These are phyloP conservation scores for Reutealis trisperma DNA, from an alignment of 345 rosid genomes.

Conservation along the genomic window DNA sequence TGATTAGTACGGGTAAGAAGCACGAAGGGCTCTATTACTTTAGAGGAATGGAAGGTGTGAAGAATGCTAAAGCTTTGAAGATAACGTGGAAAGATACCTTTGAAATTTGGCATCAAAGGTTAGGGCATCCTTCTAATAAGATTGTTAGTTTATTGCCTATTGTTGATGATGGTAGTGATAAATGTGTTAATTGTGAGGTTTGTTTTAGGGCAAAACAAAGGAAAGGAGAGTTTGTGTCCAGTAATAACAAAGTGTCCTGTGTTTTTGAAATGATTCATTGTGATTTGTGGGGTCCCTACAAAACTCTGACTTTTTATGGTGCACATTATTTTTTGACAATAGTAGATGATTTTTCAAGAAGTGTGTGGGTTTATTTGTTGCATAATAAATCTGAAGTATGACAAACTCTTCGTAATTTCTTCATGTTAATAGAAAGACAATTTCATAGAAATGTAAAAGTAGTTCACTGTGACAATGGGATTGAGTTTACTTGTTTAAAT, in stretches of 20 bases:
- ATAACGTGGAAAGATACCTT: background rate
- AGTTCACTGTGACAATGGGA: slow-evolving; percentile 4
- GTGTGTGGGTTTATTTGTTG: slow-evolving; percentile 3
- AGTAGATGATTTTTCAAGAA: background rate
- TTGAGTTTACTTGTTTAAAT: background rate
- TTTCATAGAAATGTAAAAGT: slow-evolving; percentile 6
- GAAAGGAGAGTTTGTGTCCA: background rate
- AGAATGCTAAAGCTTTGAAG: too few relatives aligned
- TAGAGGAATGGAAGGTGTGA: too few relatives aligned
- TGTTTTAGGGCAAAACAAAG: slow-evolving; percentile 24
- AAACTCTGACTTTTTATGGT: background rate
- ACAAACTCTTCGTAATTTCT: background rate
- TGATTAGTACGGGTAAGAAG: background rate
- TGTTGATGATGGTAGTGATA: background rate
- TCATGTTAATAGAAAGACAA: background rate
- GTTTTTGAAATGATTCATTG: slow-evolving; percentile 8
- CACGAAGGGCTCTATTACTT: slow-evolving; percentile 2
- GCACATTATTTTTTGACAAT: background rate
- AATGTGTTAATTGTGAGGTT: slow-evolving; percentile 6
- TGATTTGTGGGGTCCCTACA: slow-evolving; percentile 9
- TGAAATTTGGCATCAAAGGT: background rate
- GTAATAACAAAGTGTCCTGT: slow-evolving; percentile 5
- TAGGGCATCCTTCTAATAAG: slow-evolving; percentile 5
- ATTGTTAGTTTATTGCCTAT: background rate
- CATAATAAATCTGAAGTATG: background rate